A percentile compares a stretch with the other conserved stretches of the same genome.
Conservation (phyloP, 352 stramenopile genomes). For the Peronosclerospora sorghi region DNA sequence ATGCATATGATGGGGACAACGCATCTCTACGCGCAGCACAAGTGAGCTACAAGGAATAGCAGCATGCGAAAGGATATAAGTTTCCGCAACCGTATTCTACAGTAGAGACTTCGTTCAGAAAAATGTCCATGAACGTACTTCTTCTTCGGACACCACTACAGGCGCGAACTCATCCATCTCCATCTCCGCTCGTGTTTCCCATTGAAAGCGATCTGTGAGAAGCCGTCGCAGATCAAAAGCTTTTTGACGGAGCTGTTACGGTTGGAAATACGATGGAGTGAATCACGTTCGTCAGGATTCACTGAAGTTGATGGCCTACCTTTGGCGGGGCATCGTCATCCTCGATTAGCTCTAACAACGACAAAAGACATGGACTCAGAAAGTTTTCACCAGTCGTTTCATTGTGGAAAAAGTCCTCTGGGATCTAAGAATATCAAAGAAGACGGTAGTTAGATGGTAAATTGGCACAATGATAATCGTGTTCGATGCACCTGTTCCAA, state of each 20-base stretch:
- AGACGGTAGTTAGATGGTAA: background rate
- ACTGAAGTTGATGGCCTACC: constrained; percentile 6
- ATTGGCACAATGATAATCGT: background rate
- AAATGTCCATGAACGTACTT: constrained; percentile 13
- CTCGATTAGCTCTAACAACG: constrained; percentile 52
- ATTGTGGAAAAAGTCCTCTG: constrained; percentile 62
- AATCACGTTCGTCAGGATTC: background rate
- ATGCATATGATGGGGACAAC: background rate
- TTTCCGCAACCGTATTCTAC: constrained; percentile 12
- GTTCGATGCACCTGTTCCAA: constrained; percentile 34
- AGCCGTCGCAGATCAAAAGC: constrained; percentile 22
- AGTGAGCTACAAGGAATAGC: constrained; percentile 7
- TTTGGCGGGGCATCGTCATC: constrained; percentile 26
- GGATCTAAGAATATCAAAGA: constrained; percentile 23
- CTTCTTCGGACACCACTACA: constrained; percentile 28
- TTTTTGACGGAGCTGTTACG: constrained; percentile 22
- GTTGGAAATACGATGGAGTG: background rate
- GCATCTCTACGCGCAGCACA: background rate
- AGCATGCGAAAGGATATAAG: background rate
- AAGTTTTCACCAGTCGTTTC: constrained; percentile 52
- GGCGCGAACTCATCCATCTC: constrained; percentile 38
- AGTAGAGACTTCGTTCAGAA: constrained; percentile 5
- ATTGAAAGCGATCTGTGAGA: constrained; percentile 29
- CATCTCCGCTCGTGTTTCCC: constrained; percentile 10
- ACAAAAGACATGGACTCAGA: constrained; percentile 42